These are phyloP conservation scores for Heterobasidion occidentale DNA, from an alignment of 1,284 basidiomycete species.

Conservation along the genomic window DNA sequence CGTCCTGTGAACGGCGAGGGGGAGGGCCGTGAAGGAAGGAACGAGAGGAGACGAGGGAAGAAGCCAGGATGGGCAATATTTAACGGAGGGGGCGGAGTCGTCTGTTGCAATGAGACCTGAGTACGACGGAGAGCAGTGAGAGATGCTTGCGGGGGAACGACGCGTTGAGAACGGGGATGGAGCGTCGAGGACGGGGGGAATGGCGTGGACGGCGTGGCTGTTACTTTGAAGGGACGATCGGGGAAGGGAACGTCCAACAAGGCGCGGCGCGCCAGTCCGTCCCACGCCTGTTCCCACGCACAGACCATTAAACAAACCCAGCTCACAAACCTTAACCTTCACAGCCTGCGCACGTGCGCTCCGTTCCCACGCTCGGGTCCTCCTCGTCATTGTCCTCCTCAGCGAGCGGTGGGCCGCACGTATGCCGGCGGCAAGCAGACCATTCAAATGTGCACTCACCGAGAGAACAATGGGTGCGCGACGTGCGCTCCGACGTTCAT, in stretches of 20 bases:
- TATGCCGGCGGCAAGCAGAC: background rate
- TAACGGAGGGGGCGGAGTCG: no score
- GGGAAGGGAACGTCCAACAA: background rate
- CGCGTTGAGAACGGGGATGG: background rate
- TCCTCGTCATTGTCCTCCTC: conserved; percentile 2
- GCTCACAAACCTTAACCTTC: conserved; percentile 13
- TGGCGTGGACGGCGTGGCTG: background rate
- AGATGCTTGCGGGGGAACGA: background rate
- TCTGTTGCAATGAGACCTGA: background rate
- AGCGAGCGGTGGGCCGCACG: background rate
- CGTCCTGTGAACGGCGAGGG: conserved; percentile 43
- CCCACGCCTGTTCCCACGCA: conserved; percentile 27
- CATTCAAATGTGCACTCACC: background rate
- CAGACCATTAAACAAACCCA: conserved; percentile 22
- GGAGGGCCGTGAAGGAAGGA: conserved; percentile 21
- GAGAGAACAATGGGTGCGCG: background rate
- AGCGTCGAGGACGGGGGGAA: background rate
- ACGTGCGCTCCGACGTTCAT: background rate
- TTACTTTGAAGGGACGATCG: background rate
- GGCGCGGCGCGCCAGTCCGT: conserved; percentile 13
- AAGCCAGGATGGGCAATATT: conserved; percentile 53
- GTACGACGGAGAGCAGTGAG: background rate
- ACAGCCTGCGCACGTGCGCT: conserved; percentile 6
- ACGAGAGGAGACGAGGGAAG: conserved; percentile 35
- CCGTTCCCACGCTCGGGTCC: conserved; percentile 3